phyloP scores from a whole-genome alignment of 495 filamentous ascomycete species.

The Aspergillus panamensis region DNA sequence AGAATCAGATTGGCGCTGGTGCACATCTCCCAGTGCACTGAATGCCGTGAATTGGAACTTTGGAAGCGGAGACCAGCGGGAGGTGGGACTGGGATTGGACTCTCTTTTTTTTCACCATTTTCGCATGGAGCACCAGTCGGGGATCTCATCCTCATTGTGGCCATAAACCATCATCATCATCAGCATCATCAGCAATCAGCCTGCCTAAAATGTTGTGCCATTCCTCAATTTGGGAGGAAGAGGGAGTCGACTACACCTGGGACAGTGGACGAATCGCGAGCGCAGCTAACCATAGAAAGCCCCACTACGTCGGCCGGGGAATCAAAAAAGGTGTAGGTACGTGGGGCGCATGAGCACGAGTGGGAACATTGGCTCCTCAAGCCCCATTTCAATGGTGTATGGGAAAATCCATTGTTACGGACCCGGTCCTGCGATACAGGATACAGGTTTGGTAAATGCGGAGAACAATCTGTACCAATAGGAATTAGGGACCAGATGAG shows the following conservation, averaged over 20 bases:
- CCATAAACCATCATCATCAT: not conserved
- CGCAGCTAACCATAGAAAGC: slow-evolving; percentile 2
- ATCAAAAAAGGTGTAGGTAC: slow-evolving; percentile 25
- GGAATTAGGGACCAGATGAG: not conserved
- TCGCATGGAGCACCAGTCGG: slow-evolving; percentile 6
- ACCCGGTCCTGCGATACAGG: slow-evolving; percentile 10
- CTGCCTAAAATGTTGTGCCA: slow-evolving; percentile 19
- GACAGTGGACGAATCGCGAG: slow-evolving; percentile 12
- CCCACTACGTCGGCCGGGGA: slow-evolving; percentile 24
- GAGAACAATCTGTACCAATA: slow-evolving; percentile 15
- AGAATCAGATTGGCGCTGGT: slow-evolving; percentile 19
- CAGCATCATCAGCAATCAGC: slow-evolving; percentile 1
- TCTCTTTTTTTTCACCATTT: slow-evolving; percentile 3
- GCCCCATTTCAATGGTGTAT: slow-evolving; percentile 24
- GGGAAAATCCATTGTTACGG: slow-evolving; percentile 18
- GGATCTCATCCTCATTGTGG: not conserved
- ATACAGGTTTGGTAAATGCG: slow-evolving; percentile 21
- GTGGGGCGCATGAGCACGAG: slow-evolving; percentile 29
- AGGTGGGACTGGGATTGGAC: slow-evolving; percentile 16
- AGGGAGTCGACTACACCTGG: slow-evolving; percentile 7
- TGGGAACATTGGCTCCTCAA: slow-evolving; percentile 21
- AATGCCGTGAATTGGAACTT: slow-evolving; percentile 13
- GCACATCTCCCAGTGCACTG: too few species aligned
- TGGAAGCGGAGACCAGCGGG: slow-evolving; percentile 14
- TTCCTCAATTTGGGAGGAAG: slow-evolving; percentile 14